Conservation (phyloP, 108 stramenopile species). For the Cyclotella sp. region DNA sequence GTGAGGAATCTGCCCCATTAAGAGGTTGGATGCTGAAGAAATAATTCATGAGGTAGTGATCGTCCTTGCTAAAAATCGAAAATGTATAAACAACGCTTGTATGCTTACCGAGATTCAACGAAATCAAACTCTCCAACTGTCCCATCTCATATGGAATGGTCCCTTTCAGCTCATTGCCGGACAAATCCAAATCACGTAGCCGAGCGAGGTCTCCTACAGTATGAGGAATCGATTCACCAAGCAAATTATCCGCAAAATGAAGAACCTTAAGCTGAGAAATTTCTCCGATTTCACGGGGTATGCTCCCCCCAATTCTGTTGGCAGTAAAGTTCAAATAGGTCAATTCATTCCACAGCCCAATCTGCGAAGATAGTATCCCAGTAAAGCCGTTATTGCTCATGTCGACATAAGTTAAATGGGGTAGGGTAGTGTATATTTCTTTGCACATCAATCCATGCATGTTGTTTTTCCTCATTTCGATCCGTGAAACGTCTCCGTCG, state of each 20-base stretch:
- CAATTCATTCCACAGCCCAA: constrained; percentile 16
- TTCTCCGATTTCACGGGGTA: constrained; percentile 36
- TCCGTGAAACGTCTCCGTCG: constrained; percentile 36
- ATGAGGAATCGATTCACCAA: constrained; percentile 33
- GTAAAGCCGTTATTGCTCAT: constrained; percentile 51
- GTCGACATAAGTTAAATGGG: constrained; percentile 34
- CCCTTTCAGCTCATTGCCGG: constrained; percentile 52
- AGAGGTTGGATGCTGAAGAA: constrained; percentile 29
- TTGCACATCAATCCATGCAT: constrained; percentile 39
- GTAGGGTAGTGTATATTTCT: constrained; percentile 43
- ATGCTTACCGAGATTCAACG: constrained; percentile 36
- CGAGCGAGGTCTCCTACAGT: constrained; percentile 23
- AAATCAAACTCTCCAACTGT: constrained; percentile 36
- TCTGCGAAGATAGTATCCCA: constrained; percentile 34
- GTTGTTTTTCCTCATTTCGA: constrained; percentile 47
- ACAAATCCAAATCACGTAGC: constrained; percentile 42
- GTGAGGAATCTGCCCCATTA: constrained; percentile 41
- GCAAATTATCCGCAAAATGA: constrained; percentile 35
- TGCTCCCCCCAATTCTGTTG: constrained; percentile 42
- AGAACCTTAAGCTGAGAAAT: constrained; percentile 28
- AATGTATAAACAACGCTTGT: too few relatives aligned
- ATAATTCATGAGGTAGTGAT: too few relatives aligned
- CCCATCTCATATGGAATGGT: constrained; percentile 68
- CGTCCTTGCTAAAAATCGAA: background rate
- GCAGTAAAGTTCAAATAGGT: constrained; percentile 42